A percentile compares a stretch with the other conserved stretches of the same genome.
Evolutionary conservation across 805 yeast genomes (phyloP).

Genomic region (Pichia thaimueangensis): DNA sequence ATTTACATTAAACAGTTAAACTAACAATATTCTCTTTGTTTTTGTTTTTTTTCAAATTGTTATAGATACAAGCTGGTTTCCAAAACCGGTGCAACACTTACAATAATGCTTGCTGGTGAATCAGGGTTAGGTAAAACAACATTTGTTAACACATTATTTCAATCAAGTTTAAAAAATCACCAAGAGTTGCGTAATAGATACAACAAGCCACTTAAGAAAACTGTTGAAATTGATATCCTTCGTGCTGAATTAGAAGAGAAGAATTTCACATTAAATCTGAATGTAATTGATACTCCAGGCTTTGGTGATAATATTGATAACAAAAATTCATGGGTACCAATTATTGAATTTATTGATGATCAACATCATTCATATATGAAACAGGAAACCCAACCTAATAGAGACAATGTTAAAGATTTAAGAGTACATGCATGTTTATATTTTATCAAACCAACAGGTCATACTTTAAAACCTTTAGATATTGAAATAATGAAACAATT

Average conservation of each 20-base stretch:
- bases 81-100: conserved; percentile 69
- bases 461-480: conserved; percentile 79
- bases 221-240: conserved; percentile 71
- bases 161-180: conserved; percentile 59
- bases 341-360: conserved; percentile 83
- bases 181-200: conserved; percentile 49
- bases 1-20: background rate
- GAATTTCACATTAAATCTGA: conserved; percentile 69
- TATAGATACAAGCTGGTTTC: conserved; percentile 65
- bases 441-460: conserved; percentile 89
- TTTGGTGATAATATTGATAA: conserved; percentile 89
- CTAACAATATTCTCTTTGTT: too few relatives aligned
- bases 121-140: conserved; percentile 92
- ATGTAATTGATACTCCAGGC: conserved; percentile 88
- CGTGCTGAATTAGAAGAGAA: conserved; percentile 82
- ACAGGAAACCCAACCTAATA: conserved; percentile 86
- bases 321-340: conserved; percentile 78
- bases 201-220: conserved; percentile 55
- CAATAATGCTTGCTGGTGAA: conserved; percentile 85
- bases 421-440: conserved; percentile 89
- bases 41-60: too few relatives aligned
- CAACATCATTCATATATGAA: conserved; percentile 85
- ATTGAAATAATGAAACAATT: conserved; percentile 82
- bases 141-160: conserved; percentile 78
- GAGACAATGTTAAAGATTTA: conserved; percentile 62